phyloP scores from a whole-genome alignment of 768 basidiomycete species.

The Mycena vitilis region DNA sequence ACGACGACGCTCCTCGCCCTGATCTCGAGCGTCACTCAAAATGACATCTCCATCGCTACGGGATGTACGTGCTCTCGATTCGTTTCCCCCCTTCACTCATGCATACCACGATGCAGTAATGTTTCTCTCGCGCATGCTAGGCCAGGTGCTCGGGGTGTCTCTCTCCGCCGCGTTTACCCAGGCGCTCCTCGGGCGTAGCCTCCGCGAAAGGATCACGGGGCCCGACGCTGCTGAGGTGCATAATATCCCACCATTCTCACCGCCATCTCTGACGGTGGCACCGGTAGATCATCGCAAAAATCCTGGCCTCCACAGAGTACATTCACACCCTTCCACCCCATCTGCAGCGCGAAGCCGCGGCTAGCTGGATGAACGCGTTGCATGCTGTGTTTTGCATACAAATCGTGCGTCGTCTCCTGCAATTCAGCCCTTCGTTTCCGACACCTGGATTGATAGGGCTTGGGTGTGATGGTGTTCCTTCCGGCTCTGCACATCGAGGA shows the following conservation, averaged over 20 bases:
- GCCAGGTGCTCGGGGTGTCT: conserved; percentile 81
- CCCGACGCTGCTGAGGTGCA: conserved; percentile 61
- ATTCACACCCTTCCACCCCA: conserved; percentile 58
- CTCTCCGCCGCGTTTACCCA: conserved; percentile 74
- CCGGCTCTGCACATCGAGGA: background rate
- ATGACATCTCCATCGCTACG: conserved; percentile 74
- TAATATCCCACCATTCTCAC: background rate
- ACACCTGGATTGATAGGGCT: background rate
- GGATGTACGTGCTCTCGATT: conserved; percentile 60
- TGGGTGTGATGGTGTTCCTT: background rate
- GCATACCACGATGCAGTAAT: conserved; percentile 55
- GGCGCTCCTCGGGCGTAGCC: conserved; percentile 61
- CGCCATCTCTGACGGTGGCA: no score
- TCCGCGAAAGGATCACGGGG: conserved; percentile 65
- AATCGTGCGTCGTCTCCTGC: conserved; percentile 40
- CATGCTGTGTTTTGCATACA: conserved; percentile 68
- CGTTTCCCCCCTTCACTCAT: conserved; percentile 36
- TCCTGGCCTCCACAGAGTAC: conserved; percentile 57
- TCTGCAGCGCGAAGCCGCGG: conserved; percentile 56
- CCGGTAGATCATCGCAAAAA: conserved; percentile 59
- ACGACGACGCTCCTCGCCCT: conserved; percentile 71
- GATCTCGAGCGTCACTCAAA: conserved; percentile 66
- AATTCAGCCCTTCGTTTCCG: no score
- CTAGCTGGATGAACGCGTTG: conserved; percentile 65
- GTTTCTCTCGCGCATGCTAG: conserved; percentile 77